These are phyloP conservation scores for Adansonia madagascariensis DNA, from an alignment of 441 rosid species.

Conservation along the genomic window DNA sequence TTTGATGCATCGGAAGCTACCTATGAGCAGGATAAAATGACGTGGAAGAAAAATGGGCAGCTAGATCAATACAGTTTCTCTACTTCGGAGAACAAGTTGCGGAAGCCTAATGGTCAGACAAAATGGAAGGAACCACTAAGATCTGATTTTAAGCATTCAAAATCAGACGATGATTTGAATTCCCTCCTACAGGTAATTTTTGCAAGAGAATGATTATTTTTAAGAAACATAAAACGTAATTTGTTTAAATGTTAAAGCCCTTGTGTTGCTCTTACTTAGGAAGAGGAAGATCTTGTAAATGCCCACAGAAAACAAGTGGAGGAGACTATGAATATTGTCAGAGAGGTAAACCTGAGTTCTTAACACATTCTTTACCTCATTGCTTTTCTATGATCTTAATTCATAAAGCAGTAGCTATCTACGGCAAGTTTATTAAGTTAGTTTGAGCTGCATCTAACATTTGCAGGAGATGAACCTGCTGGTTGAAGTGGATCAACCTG, in stretches of 20 bases:
- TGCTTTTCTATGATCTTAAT: neutral
- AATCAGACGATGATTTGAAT: slow-evolving; percentile 59
- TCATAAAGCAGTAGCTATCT: neutral
- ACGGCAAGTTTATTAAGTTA: neutral
- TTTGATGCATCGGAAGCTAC: slow-evolving; percentile 67
- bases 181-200: slow-evolving; percentile 56
- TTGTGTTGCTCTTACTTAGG: slow-evolving; percentile 41
- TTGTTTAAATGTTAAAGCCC: neutral
- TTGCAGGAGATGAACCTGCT: slow-evolving; percentile 80
- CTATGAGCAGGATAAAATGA: slow-evolving; percentile 68
- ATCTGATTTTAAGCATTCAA: slow-evolving; percentile 38
- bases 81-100: slow-evolving; percentile 56
- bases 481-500: slow-evolving; percentile 79
- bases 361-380: neutral
- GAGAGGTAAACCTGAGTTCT: slow-evolving; percentile 52
- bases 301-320: slow-evolving; percentile 77
- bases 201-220: neutral
- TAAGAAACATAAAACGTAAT: neutral
- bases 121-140: slow-evolving; percentile 60
- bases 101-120: slow-evolving; percentile 52
- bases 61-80: slow-evolving; percentile 49
- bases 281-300: slow-evolving; percentile 78
- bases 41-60: slow-evolving; percentile 77
- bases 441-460: neutral
- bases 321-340: slow-evolving; percentile 71